Evolutionary conservation across 2,329 filamentous ascomycete genomes (phyloP), one percentile per base, ranked within the genome.

Genomic region (Setomelanomma holmii): DNA sequence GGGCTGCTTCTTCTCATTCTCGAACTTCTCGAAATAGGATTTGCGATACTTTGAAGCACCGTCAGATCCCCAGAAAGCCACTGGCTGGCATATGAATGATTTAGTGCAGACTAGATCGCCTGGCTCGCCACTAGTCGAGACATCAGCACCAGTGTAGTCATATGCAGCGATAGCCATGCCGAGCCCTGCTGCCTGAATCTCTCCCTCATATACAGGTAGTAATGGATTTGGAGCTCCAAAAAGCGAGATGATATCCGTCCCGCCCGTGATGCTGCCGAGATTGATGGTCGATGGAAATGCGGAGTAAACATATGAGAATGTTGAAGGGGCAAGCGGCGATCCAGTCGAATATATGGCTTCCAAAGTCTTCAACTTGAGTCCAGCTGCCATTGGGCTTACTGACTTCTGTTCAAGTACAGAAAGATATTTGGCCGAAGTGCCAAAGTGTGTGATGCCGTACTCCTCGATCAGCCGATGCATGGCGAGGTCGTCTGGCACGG

Each of bases 181-280:
- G 1, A 82, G 74, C 10, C 80, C 80, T 0, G 78, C 69, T 14
- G 72, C 75, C 63, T 82, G 80, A 45, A 82, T 81, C 49, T 82
- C 80, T 55, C 80, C 80, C 50, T 75, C 73, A 62, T 80, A 79
- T 22, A 82, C 80, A 8, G 80, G 78, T 6, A 76, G 63, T 4
- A 82, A 70, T 1, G 79, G 79, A 49, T 89, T 93, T 0, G 92
- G 90, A 0, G 91, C 88, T 38, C 93, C 93, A 67, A 98, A 99
- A 27, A 98, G 85, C 1, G 93, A 96, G 60, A 98, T 91, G 65
- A 98, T 98, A 72, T 99, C 95, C 3, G 93, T 98, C 43, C 93
- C 95, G 33, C 95, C 95, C 0, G 93, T 98, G 68, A 99, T 98
- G 50, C 90, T 96, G 42, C 88, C 91, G 6, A 98, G 85, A 74